Evolutionary conservation across 116 monocot species (phyloP).

Genomic region (Trichopus zeylanicus): DNA sequence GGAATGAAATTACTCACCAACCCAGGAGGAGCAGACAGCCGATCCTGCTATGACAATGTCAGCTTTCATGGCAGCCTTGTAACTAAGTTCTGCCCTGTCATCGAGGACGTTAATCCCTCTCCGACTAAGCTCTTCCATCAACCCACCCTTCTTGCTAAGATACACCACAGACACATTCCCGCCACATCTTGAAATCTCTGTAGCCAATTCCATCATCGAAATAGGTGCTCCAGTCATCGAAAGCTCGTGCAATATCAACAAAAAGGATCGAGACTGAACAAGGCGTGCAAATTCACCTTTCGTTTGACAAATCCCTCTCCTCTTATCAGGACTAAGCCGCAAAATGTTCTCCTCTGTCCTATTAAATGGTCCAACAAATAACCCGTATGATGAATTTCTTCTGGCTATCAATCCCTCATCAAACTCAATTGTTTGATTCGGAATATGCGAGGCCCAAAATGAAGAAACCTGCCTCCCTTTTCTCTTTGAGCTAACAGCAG

Average conservation of each 20-base stretch:
- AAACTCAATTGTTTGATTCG: slow-evolving; percentile 18
- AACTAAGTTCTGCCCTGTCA: slow-evolving; percentile 54
- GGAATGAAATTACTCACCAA: slow-evolving; percentile 42
- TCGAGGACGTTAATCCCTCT: slow-evolving; percentile 79
- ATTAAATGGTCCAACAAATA: slow-evolving; percentile 73
- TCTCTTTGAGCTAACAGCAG: slow-evolving; percentile 16
- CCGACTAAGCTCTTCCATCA: slow-evolving; percentile 60
- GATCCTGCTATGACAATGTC: slow-evolving; percentile 87
- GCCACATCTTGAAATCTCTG: slow-evolving; percentile 79
- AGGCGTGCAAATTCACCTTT: slow-evolving; percentile 52
- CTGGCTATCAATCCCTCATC: slow-evolving; percentile 49
- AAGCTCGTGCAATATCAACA: slow-evolving; percentile 87
- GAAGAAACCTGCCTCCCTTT: slow-evolving; percentile 18
- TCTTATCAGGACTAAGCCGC: slow-evolving; percentile 53
- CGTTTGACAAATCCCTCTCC: slow-evolving; percentile 56
- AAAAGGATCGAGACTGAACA: slow-evolving; percentile 61
- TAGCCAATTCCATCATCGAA: slow-evolving; percentile 92
- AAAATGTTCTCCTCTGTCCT: slow-evolving; percentile 55
- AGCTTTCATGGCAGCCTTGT: slow-evolving; percentile 62
- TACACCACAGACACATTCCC: slow-evolving; percentile 60
- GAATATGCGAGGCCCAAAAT: too few relatives aligned
- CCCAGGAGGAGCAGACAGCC: slow-evolving; percentile 84
- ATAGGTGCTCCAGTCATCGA: slow-evolving; percentile 92
- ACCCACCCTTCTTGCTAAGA: slow-evolving; percentile 72
- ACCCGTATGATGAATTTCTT: slow-evolving; percentile 66